A percentile compares a stretch with the other conserved stretches of the same genome.
Evolutionary conservation across 2,329 filamentous ascomycete genomes (phyloP).

Genomic region (Hymenotorrendiella dingleyae): DNA sequence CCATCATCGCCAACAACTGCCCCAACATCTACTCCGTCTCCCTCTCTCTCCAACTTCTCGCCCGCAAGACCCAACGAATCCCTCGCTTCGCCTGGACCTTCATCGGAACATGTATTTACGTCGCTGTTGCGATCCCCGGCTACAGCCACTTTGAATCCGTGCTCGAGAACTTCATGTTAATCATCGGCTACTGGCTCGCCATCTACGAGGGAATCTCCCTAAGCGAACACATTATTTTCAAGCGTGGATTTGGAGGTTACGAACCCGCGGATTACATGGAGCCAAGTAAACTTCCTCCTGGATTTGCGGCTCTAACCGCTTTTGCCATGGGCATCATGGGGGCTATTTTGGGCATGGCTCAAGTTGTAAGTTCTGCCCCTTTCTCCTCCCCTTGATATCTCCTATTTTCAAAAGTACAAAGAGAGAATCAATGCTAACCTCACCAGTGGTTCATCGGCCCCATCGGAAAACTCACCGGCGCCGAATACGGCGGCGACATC

Average conservation of each 20-base stretch:
- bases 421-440: not conserved
- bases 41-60: slow-evolving; percentile 61
- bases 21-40: slow-evolving; percentile 68
- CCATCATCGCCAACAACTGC: slow-evolving; percentile 65
- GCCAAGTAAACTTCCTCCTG: slow-evolving; percentile 51
- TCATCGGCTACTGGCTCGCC: slow-evolving; percentile 68
- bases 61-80: slow-evolving; percentile 50
- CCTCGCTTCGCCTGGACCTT: slow-evolving; percentile 65
- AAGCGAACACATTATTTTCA: slow-evolving; percentile 64
- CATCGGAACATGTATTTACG: slow-evolving; percentile 55
- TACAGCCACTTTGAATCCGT: slow-evolving; percentile 59
- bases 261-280: slow-evolving; percentile 52
- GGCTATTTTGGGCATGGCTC: slow-evolving; percentile 64
- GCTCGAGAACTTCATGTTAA: slow-evolving; percentile 64
- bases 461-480: slow-evolving; percentile 44
- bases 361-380: slow-evolving; percentile 33
- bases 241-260: slow-evolving; percentile 55
- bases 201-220: slow-evolving; percentile 65
- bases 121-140: slow-evolving; percentile 64
- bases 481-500: slow-evolving; percentile 45
- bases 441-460: slow-evolving; percentile 59
- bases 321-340: slow-evolving; percentile 61
- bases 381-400: not conserved
- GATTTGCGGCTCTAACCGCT: slow-evolving; percentile 56
- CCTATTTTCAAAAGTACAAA: not conserved